Base-by-base conservation (phyloP, 2,329 filamentous ascomycete genomes). In the Setomelanomma holmii region DNA sequence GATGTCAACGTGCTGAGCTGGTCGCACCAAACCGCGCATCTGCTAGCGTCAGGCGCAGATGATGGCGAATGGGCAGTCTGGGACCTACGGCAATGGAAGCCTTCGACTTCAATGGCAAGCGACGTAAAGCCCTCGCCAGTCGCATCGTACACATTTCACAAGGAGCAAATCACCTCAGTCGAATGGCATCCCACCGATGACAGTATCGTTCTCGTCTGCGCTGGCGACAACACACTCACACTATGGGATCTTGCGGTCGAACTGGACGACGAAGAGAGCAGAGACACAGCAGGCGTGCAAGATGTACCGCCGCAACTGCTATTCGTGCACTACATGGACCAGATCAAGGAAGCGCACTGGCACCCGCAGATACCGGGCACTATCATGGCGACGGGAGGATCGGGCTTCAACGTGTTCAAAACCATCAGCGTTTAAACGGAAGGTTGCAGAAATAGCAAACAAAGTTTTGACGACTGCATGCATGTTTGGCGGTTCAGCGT, bases 181-280 rank as follows among this genome's bases (percentile, higher is more conserved):
- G 93, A 98, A 79, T 99, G 95, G 93, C 93, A 98, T 76, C 93
- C 95, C 2, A 93, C 91, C 1, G 95, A 99, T 69, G 93, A 99
- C 80, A 96, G 90, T 73, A 96, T 98, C 68, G 86, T 99, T 14
- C 90, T 91, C 2, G 92, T 98, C 36, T 93, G 91, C 19, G 91
- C 91, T 0, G 95, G 89, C 39, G 95, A 99, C 75, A 93, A 93
- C 78, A 98, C 93, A 0, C 86, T 98, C 24, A 97, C 95, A 1
- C 79, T 98, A 24, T 98, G 95, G 95, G 95, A 99, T 84, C 76
- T 99, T 72, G 92, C 93, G 0, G 95, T 98, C 51, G 95, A 99
- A 80, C 75, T 98, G 55, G 95, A 99, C 66, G 95, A 98, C 71
- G 95, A 99, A 76, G 95, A 98, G 82, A 96, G 89, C 78, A 90